Base-by-base conservation (phyloP, 129 eudicot species). In the Artemisia annua region DNA sequence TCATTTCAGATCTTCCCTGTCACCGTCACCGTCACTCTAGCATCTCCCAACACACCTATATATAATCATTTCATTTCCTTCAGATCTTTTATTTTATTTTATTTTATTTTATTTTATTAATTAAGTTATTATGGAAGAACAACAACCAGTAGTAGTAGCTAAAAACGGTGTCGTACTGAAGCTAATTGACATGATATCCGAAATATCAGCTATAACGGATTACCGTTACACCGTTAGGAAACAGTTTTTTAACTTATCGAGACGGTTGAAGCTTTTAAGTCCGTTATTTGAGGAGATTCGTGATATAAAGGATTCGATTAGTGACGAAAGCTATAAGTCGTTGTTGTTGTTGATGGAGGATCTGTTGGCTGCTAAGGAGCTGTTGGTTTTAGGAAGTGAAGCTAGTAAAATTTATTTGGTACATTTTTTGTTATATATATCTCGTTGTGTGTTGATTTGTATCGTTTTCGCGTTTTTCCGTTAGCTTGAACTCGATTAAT, bases 221-320 rank as follows among this genome's bases (percentile, higher is more conserved):
- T 92, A 83, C 75, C 67, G 96, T 49, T 24, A 53, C 15, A 67
- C 85, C 48, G 94, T 92, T 19, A 83, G 88, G 84, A 92, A 81
- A 75, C 84, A 86, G 81, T 89, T 86, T 80, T 76, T 85, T 24
- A 92, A 92, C 78, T 67, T 92, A 67, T 86, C 89, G 15, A 74
- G 97, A 28, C 66, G 97, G 71, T 65, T 92, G 79, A 92, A 89
- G 86, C 86, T 92, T 12, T 78, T 92, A 82, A 85, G 80, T 52
- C 97, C 97, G 24, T 62, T 92, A 91, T 92, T 92, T 57, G 97
- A 92, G 74, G 97, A 92, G 85, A 89, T 92, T 82, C 90, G 96
- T 14, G 97, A 92, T 62, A 76, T 81, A 63, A 80, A 85, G 52
- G 86, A 83, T 51, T 44, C 79, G 20, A 15, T 92, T 0, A 81